Base-by-base conservation (phyloP, 805 yeast species). In the Zygoascus biomembranicola region DNA sequence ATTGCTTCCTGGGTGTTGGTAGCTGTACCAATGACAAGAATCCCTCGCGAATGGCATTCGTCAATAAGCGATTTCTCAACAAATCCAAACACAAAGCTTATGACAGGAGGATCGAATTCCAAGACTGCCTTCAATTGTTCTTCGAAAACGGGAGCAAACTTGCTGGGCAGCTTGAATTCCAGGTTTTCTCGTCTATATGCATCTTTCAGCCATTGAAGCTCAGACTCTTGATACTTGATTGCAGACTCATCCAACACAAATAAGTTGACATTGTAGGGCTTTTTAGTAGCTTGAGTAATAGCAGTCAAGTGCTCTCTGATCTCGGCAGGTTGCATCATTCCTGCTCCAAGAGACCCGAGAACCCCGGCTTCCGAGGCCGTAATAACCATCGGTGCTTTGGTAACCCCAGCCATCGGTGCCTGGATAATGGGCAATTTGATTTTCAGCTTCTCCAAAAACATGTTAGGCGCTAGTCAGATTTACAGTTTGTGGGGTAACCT, bases 401-500 rank as follows among this genome's bases (percentile, higher is more conserved):
- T 68, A 2, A 78, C 72, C 0, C 84, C 83, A 0, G 84, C 83
- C 84, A 80, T 80, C 19, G 85, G 84, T 0, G 84, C 73, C 60
- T 78, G 83, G 37, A 80, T 65, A 2, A 80, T 47, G 1, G 61
- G 58, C 41, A 57, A 28, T 19, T 45, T 35, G 19, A 55, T 48
- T 4, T 49, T 49, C 18, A 54, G 35, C 18, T 39, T 42, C 20
- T 49, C 28, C 31, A 48, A 13, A 18, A 48, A 19, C 20, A 26
- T 26, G n/a, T 13, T 44, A 10, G 28, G 6, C 6, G 6, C 6
- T 23, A 23, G 28, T 23, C 6, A 23, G 28, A 23, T 23, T 23
- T 6, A 23, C 6, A 6, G 6, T 23, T 23, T 6, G 28, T 23
- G 28, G 28, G 28, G 28, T 23, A 23, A 23, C 28, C 28, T 4